Evolutionary conservation across 148 eudicot species (phyloP), one percentile per base, ranked within the genome.

Genomic region (Fagopyrum homotropicum): DNA sequence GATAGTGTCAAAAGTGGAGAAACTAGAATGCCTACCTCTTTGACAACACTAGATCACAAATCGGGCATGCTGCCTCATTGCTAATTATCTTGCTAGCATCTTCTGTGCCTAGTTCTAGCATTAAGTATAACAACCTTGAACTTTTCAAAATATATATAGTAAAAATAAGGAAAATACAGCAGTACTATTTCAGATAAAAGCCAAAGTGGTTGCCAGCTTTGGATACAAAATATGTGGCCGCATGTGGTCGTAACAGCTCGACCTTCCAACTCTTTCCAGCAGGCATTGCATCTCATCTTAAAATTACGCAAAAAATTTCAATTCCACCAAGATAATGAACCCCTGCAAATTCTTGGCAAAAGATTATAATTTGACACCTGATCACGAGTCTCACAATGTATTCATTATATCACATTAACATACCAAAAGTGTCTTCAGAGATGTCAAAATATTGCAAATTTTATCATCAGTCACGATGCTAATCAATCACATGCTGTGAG

Each of bases 261-360:
- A 52, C 96, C 98, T 84, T 94, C 98, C 86, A 94, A 77, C 73
- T 91, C 98, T 75, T 93, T 86, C 98, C 98, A 91, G 85, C 98
- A 94, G 8, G 96, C 96, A 63, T 94, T 94, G 90, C 98, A 94
- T 81, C 97, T 94, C 98, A 94, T 94, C 71, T 80, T 85, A 79
- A 81, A 78, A 74, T 74, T 84, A 84, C 76, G 71, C 75, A 71
- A 51, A 68, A 59, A 54, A 47, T 16, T 61, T 77, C 76, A 72
- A 44, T 73, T 57, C 8, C 54, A 75, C 4, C 1, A 11, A 16
- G 35, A 9, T 63, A 7, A 63, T 63, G 69, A 63, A 63, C 29
- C 16, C 69, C 45, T 63, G 69, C 45, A 30, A 63, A 63, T 11
- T 30, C 6, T 30, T 63, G 16, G 44, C 45, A 29, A 16, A 10